These are phyloP conservation scores for Urochloa ruziziensis DNA, from an alignment of 176 grass and related monocot genomes.

Conservation along the genomic window DNA sequence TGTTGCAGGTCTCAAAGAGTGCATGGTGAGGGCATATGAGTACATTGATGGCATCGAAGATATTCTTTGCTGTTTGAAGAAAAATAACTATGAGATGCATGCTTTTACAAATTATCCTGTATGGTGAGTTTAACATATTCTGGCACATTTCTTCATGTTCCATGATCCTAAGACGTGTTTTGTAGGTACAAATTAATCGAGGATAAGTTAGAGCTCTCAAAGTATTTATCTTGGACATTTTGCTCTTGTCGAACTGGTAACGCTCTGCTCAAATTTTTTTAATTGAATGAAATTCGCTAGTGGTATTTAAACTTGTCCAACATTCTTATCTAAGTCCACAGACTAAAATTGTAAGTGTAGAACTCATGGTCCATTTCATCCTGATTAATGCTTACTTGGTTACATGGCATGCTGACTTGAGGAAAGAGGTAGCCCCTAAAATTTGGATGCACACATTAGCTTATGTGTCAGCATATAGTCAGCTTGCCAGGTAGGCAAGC, in stretches of 20 bases:
- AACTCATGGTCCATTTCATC: neutral
- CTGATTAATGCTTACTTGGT: too few species aligned
- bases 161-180: constrained; percentile 50
- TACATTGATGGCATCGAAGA: constrained; percentile 86
- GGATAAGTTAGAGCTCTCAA: constrained; percentile 87
- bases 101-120: constrained; percentile 98
- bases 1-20: constrained; percentile 80
- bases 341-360: neutral
- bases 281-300: neutral
- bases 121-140: constrained; percentile 62
- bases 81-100: constrained; percentile 91
- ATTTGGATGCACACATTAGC: neutral
- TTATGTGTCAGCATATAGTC: neutral
- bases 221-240: constrained; percentile 97
- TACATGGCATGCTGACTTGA: neutral
- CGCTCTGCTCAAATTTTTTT: neutral
- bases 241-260: constrained; percentile 86
- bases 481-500: neutral
- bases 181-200: constrained; percentile 94
- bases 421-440: neutral
- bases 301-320: neutral
- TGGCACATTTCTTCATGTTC: neutral
- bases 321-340: neutral
- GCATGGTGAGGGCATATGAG: constrained; percentile 84
- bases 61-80: constrained; percentile 71